Conservation (phyloP, 208 protist species). For the Tritrichomonas musculus region DNA sequence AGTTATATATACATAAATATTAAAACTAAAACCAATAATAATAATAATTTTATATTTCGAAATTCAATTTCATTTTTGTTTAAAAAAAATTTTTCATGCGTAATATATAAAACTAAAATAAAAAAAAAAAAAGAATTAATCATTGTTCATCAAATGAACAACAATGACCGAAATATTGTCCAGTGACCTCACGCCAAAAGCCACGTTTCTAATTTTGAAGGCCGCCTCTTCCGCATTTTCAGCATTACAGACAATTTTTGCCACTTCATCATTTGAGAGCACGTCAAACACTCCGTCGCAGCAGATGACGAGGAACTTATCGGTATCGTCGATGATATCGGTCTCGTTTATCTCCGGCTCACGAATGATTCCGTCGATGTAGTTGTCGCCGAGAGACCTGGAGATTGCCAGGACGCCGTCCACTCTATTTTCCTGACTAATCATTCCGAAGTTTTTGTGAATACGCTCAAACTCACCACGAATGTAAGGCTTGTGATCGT, state of each 20-base stretch:
- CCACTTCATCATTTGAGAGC: not conserved
- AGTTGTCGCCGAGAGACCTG: not conserved
- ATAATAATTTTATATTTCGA: too few relatives aligned
- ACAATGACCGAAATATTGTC: conserved; percentile 14
- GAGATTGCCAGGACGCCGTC: not conserved
- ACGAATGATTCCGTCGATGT: not conserved
- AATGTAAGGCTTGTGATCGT: not conserved
- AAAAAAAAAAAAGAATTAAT: too few relatives aligned
- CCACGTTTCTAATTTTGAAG: not conserved
- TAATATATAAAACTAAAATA: too few relatives aligned
- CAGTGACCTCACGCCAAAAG: not conserved
- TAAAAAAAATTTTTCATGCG: too few relatives aligned
- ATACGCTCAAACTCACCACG: not conserved
- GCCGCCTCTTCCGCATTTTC: not conserved
- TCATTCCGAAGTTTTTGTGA: not conserved
- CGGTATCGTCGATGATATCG: not conserved
- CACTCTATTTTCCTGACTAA: not conserved
- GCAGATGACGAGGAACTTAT: not conserved
- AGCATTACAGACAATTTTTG: too few relatives aligned
- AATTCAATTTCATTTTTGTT: too few relatives aligned
- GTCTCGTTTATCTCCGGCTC: not conserved
- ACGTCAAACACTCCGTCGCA: conserved; percentile 8
- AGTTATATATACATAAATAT: too few relatives aligned
- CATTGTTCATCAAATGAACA: not conserved
- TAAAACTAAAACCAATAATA: too few relatives aligned